A percentile compares a stretch with the other conserved stretches of the same genome.
phyloP scores from a whole-genome alignment of 176 grass and related monocot genomes.

The Dendrocalamus sinicus region DNA sequence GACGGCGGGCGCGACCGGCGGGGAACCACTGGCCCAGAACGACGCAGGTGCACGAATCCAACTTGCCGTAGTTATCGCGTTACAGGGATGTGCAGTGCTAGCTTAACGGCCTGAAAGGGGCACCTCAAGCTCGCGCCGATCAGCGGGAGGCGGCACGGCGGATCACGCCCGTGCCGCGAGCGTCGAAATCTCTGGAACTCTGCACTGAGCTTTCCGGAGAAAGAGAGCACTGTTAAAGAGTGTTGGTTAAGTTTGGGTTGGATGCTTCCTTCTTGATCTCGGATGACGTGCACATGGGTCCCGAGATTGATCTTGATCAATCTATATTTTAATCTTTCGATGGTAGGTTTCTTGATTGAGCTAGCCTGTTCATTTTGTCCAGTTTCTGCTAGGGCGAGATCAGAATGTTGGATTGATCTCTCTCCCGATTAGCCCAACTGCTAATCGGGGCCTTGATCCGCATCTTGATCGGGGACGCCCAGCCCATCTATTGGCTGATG shows the following conservation, averaged over 20 bases:
- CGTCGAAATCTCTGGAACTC: slow-evolving; percentile 40
- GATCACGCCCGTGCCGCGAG: slow-evolving; percentile 11
- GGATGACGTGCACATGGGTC: neutral
- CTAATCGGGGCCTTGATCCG: too few species aligned
- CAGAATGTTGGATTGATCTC: too few species aligned
- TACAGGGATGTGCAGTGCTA: slow-evolving; percentile 15
- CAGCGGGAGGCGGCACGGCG: slow-evolving; percentile 18
- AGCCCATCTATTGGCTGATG: too few species aligned
- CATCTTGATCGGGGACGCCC: too few species aligned
- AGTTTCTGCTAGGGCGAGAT: neutral
- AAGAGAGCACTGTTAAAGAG: neutral
- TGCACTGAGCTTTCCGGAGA: slow-evolving; percentile 50
- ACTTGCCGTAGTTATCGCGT: neutral
- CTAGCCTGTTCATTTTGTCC: neutral
- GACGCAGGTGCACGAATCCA: slow-evolving; percentile 3
- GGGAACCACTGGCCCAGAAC: slow-evolving; percentile 19
- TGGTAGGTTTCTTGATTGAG: neutral
- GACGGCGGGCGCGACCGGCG: slow-evolving; percentile 18
- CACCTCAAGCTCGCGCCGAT: slow-evolving; percentile 10
- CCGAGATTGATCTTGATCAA: slow-evolving; percentile 47
- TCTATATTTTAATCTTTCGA: slow-evolving; percentile 12
- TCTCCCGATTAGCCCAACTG: too few species aligned
- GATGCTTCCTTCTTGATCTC: neutral
- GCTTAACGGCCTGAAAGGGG: slow-evolving; percentile 5
- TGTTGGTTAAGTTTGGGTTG: neutral